Evolutionary conservation across 1,284 basidiomycete genomes (phyloP).

Genomic region (Agroathelia rolfsii): DNA sequence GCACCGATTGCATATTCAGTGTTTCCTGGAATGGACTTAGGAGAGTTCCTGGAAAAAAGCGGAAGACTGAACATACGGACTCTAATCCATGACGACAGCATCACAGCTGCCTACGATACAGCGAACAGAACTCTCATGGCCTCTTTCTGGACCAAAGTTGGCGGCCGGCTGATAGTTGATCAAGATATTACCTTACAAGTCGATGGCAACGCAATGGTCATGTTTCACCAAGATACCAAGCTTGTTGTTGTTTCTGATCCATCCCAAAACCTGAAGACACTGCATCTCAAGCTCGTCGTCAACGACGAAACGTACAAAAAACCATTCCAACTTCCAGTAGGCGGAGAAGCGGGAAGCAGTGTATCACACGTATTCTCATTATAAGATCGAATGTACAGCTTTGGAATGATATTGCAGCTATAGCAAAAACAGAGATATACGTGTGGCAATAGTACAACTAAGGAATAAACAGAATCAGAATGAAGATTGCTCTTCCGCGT

Average conservation of each 20-base stretch:
- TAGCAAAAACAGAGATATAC: too few relatives aligned
- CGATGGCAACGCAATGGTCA: slow-evolving; percentile 31
- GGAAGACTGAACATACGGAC: too few relatives aligned
- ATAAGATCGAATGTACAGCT: too few relatives aligned
- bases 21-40: slow-evolving; percentile 36
- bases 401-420: too few relatives aligned
- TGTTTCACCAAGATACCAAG: slow-evolving; percentile 32
- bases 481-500: slow-evolving; percentile 32
- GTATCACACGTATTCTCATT: slow-evolving; percentile 20
- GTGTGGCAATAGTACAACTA: too few relatives aligned
- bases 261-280: too few relatives aligned
- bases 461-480: too few relatives aligned
- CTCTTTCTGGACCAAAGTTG: slow-evolving; percentile 33
- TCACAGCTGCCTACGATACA: slow-evolving; percentile 33
- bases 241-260: slow-evolving; percentile 51
- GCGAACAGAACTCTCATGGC: slow-evolving; percentile 28
- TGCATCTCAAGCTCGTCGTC: too few relatives aligned
- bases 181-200: slow-evolving; percentile 27
- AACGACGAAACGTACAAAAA: slow-evolving; percentile 18
- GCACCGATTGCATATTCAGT: slow-evolving; percentile 39
- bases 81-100: slow-evolving; percentile 31
- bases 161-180: slow-evolving; percentile 23
- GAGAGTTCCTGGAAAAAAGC: too few relatives aligned
- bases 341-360: slow-evolving; percentile 33
- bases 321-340: slow-evolving; percentile 16